Percentiles rank a stretch among this genome's conserved stretches.
These are phyloP conservation scores for Monosporascus sp. DNA, from an alignment of 2,329 filamentous ascomycete species.

Conservation along the genomic window DNA sequence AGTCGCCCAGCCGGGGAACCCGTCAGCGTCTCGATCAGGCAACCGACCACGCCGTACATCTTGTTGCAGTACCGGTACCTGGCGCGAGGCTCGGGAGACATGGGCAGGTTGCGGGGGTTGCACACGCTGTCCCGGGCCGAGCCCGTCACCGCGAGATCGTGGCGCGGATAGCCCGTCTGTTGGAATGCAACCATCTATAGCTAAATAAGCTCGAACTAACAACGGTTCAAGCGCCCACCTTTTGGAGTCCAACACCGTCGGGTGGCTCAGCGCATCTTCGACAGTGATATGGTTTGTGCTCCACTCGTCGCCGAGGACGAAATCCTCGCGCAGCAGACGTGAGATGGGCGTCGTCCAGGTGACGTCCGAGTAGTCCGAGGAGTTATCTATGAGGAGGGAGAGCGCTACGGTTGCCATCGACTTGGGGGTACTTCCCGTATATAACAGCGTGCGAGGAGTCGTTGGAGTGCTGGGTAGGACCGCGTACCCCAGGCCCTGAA, in stretches of 20 bases:
- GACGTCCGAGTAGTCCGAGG: slow-evolving; percentile 32
- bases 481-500: slow-evolving; percentile 34
- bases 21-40: slow-evolving; percentile 40
- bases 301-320: slow-evolving; percentile 40
- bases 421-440: slow-evolving; percentile 51
- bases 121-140: slow-evolving; percentile 32
- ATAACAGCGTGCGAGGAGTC: slow-evolving; percentile 46
- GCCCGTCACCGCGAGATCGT: slow-evolving; percentile 28
- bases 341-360: slow-evolving; percentile 44
- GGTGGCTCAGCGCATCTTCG: slow-evolving; percentile 49
- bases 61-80: slow-evolving; percentile 43
- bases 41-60: slow-evolving; percentile 40
- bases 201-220: no score
- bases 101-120: slow-evolving; percentile 36
- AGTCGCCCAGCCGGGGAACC: slow-evolving; percentile 30
- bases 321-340: slow-evolving; percentile 43
- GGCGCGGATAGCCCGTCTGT: slow-evolving; percentile 43
- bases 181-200: no score
- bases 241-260: no score
- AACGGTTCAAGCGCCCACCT: no score
- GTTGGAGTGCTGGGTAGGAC: slow-evolving; percentile 29
- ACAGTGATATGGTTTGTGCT: slow-evolving; percentile 45
- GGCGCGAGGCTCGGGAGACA: slow-evolving; percentile 29
- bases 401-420: slow-evolving; percentile 46
- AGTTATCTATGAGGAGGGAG: slow-evolving; percentile 42